Conservation (phyloP, 2,329 filamentous ascomycete species). For the Hypoxylon sp. region DNA sequence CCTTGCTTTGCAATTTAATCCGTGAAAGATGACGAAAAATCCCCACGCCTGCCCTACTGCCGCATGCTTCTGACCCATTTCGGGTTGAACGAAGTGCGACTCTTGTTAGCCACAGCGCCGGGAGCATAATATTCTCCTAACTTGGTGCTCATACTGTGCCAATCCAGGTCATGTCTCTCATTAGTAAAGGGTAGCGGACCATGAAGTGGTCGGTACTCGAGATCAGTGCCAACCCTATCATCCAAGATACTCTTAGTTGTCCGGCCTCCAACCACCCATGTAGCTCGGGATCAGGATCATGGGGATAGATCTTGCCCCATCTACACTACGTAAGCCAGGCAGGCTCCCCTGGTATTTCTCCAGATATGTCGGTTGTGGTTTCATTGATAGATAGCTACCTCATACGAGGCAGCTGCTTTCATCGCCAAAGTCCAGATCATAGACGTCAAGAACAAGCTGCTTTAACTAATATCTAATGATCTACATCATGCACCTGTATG, state of each 20-base stretch:
- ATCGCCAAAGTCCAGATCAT: slow-evolving; percentile 5
- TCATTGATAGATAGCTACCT: slow-evolving; percentile 16
- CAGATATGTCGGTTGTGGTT: not conserved
- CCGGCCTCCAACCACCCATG: not conserved
- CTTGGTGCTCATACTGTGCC: slow-evolving; percentile 6
- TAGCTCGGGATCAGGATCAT: slow-evolving; percentile 8
- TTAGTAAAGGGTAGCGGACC: slow-evolving; percentile 3
- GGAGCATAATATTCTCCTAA: slow-evolving; percentile 17
- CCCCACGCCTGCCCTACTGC: slow-evolving; percentile 32
- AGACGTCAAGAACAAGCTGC: slow-evolving; percentile 11
- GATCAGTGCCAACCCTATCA: slow-evolving; percentile 7
- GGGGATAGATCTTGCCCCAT: slow-evolving; percentile 5
- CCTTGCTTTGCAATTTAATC: slow-evolving; percentile 17
- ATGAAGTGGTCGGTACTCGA: slow-evolving; percentile 4
- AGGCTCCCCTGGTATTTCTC: slow-evolving; percentile 11
- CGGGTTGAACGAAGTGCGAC: slow-evolving; percentile 14
- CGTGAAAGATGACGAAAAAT: slow-evolving; percentile 29
- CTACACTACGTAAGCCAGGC: slow-evolving; percentile 21
- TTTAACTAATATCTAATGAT: slow-evolving; percentile 18
- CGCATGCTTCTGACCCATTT: slow-evolving; percentile 22
- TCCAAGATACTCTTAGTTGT: slow-evolving; percentile 3
- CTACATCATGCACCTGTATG: not conserved
- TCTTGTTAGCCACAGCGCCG: slow-evolving; percentile 12
- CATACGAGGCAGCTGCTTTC: slow-evolving; percentile 23
- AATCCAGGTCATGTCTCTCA: not conserved